Conservation (phyloP, 495 filamentous ascomycete genomes). For the Penicillium tannophilum region DNA sequence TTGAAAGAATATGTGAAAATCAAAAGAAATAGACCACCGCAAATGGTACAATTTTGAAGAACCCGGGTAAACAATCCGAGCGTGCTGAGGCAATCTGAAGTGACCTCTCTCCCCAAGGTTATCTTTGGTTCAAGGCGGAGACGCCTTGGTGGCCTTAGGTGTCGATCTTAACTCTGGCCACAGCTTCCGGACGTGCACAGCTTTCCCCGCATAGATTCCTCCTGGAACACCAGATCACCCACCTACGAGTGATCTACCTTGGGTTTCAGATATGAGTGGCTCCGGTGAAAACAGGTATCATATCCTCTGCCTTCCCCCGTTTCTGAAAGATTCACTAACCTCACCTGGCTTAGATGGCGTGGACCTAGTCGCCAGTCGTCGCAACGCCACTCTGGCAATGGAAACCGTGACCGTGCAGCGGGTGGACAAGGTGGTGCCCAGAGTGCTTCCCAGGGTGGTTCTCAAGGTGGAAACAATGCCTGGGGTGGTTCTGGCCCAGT, state of each 20-base stretch:
- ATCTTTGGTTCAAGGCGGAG: conserved; percentile 33
- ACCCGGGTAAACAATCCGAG: background rate
- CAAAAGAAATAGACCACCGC: background rate
- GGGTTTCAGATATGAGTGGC: conserved; percentile 36
- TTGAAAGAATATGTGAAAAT: background rate
- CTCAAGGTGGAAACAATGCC: conserved; percentile 34
- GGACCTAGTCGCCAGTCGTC: conserved; percentile 45
- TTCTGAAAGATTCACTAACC: conserved; percentile 10
- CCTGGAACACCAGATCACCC: background rate
- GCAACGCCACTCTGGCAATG: conserved; percentile 41
- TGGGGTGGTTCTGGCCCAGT: conserved; percentile 31
- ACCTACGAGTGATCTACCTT: conserved; percentile 1
- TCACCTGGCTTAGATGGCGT: conserved; percentile 38
- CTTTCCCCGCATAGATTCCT: conserved; percentile 26
- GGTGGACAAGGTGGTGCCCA: conserved; percentile 35
- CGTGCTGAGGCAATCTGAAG: background rate
- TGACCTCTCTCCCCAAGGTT: conserved; percentile 17
- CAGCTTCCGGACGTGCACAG: conserved; percentile 17
- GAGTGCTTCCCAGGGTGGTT: conserved; percentile 23
- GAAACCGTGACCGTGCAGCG: conserved; percentile 21
- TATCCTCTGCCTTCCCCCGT: conserved; percentile 3
- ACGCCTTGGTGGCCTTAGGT: conserved; percentile 22
- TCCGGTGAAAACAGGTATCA: conserved; percentile 41
- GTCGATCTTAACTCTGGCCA: conserved; percentile 17
- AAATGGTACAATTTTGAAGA: background rate